Conservation (phyloP, 345 rosid species). For the Clarkia xantiana region DNA sequence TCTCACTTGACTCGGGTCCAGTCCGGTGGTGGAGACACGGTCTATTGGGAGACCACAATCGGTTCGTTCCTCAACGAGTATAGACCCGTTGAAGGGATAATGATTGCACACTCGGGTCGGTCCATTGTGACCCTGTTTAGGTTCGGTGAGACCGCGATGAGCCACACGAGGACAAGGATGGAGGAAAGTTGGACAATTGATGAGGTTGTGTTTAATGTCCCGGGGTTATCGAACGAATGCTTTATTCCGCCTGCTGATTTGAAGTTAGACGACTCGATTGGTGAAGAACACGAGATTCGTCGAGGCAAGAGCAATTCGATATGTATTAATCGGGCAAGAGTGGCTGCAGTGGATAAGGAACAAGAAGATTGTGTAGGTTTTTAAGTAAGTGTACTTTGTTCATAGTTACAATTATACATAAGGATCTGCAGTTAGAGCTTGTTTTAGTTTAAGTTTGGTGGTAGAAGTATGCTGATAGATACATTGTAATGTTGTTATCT, state of each 20-base stretch:
- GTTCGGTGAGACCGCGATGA: constrained; percentile 38
- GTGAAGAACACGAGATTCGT: constrained; percentile 3
- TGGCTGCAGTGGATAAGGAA: constrained; percentile 2
- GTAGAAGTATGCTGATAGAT: no score
- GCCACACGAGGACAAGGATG: constrained; percentile 14
- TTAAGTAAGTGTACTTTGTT: no score
- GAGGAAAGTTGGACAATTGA: constrained; percentile 9
- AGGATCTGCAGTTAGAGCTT: no score
- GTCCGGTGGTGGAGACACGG: constrained; percentile 18
- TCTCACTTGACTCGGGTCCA: constrained; percentile 22
- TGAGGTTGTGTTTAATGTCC: constrained; percentile 11
- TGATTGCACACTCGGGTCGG: constrained; percentile 90
- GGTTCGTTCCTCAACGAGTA: constrained; percentile 72
- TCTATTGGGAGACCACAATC: constrained; percentile 82
- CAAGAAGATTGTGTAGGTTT: no score
- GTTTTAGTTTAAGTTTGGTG: no score
- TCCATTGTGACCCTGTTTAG: constrained; percentile 79
- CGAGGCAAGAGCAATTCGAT: constrained; percentile 1
- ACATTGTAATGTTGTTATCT: no score
- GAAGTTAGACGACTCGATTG: background rate
- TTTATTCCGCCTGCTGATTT: constrained; percentile 11
- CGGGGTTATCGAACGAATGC: constrained; percentile 9
- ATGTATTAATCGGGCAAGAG: constrained; percentile 2
- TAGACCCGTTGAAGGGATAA: constrained; percentile 75
- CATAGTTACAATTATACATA: no score